Evolutionary conservation across 2,329 filamentous ascomycete species (phyloP).

Genomic region (Myriosclerotinia scirpicola): DNA sequence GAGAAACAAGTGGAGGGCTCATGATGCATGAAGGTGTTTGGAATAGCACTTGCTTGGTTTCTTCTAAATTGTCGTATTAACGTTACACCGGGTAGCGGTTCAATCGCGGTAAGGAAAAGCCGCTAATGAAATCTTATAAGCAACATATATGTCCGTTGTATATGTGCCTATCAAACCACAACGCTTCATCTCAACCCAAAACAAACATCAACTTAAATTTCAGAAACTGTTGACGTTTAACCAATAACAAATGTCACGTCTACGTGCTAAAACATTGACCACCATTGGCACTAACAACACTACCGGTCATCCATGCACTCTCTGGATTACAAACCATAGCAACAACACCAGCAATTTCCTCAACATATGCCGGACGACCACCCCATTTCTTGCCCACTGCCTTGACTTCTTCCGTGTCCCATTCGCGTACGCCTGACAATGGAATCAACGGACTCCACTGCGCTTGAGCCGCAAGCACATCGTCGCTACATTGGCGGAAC

Average conservation of each 20-base stretch:
- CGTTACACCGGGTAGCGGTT: too few relatives aligned
- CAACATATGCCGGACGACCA: slow-evolving; percentile 23
- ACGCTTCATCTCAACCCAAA: not conserved
- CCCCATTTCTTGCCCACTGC: slow-evolving; percentile 23
- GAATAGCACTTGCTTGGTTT: not conserved
- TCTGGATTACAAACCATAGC: slow-evolving; percentile 26
- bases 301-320: slow-evolving; percentile 25
- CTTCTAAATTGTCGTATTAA: too few relatives aligned
- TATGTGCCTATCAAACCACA: not conserved
- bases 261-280: slow-evolving; percentile 24
- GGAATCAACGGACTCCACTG: slow-evolving; percentile 24
- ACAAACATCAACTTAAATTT: not conserved
- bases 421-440: slow-evolving; percentile 23
- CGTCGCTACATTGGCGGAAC: slow-evolving; percentile 25
- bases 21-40: not conserved
- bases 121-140: not conserved
- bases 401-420: slow-evolving; percentile 25
- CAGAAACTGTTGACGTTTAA: not conserved
- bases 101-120: too few relatives aligned
- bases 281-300: slow-evolving; percentile 25
- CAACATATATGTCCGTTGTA: not conserved
- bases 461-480: slow-evolving; percentile 26
- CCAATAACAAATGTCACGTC: too few relatives aligned
- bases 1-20: not conserved
- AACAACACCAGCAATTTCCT: slow-evolving; percentile 25